Evolutionary conservation across 179 eudicot species (phyloP), one percentile per base, ranked within the genome.

Genomic region (Corrigiola litoralis): DNA sequence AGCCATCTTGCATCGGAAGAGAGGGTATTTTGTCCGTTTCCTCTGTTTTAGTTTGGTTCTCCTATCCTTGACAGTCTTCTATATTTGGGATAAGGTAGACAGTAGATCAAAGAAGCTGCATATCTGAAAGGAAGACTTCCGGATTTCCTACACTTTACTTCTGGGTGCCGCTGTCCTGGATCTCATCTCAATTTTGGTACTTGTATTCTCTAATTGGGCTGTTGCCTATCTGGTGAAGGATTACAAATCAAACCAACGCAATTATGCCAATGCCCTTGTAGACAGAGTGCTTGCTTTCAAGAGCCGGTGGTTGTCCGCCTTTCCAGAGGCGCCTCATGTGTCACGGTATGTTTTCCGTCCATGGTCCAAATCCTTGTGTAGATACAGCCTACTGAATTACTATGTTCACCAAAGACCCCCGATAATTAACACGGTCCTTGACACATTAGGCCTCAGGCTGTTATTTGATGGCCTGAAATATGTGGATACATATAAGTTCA

Each of bases 361-460:
- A 55, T 75, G 80, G 80, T 72, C 70, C 2, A 60, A 58, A 61
- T 64, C 69, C 38, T 34, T 76, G 40, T 58, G 69, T 5, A 37
- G 61, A 18, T 48, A 23, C 70, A 72, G 70, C 58, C 46, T 72
- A 20, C 41, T 76, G 36, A 16, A 20, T n/a, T 67, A 66, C 46
- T 61, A 75, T 58, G 48, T 67, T 9, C 50, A 72, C 12, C 66
- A 62, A 62, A 32, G 66, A 44, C 29, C 1, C 25, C 45, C 71
- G 12, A 46, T 17, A 55, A 14, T 32, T 4, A 62, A 62, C 34
- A 47, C 17, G 6, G 1, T 47, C 55, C 66, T 62, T 32, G 66
- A 62, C 41, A n/a, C 54, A 7, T 6, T 47, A 14, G 66, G 66
- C 29, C 51, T 63, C 23, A 63, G 37, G 42, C 28, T 57, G 31